Percentiles rank a stretch among this genome's conserved stretches.
phyloP scores from a whole-genome alignment of 2,329 filamentous ascomycete genomes.

The Claviceps digitariae region DNA sequence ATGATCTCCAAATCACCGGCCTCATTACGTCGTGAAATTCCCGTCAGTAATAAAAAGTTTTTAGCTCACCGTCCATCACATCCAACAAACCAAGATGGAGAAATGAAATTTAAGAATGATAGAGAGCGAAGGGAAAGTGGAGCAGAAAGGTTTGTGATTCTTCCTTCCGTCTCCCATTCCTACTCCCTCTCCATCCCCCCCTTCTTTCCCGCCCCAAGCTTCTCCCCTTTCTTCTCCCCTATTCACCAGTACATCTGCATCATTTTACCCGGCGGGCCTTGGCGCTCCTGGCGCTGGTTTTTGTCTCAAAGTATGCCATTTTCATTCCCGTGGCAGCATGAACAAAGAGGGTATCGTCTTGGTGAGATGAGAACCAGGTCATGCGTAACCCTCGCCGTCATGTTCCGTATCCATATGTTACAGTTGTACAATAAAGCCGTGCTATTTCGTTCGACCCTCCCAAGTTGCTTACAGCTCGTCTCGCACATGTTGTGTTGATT shows the following conservation, averaged over 20 bases:
- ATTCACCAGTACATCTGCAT: not conserved
- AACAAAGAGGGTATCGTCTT: not conserved
- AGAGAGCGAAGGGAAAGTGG: not conserved
- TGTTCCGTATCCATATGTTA: not conserved
- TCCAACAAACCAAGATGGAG: not conserved
- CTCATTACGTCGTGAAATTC: not conserved
- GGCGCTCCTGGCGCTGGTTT: not conserved
- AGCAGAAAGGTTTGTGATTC: not conserved
- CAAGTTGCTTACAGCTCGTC: slow-evolving; percentile 29
- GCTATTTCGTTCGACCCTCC: no score
- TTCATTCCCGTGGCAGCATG: not conserved
- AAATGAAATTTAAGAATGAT: not conserved
- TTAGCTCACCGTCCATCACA: not conserved
- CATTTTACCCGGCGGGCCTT: not conserved
- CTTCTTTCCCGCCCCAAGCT: not conserved
- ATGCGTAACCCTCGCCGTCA: not conserved
- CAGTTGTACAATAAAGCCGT: not conserved
- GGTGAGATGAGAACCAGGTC: not conserved
- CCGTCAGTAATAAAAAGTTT: not conserved
- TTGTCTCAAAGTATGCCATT: not conserved
- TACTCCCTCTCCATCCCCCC: not conserved
- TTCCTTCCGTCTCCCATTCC: not conserved
- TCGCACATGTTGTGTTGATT: slow-evolving; percentile 19
- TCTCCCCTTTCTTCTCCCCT: not conserved
- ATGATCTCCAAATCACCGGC: not conserved